Evolutionary conservation across 495 filamentous ascomycete species (phyloP), one percentile per base, ranked within the genome.

Genomic region (Neurospora sp.): DNA sequence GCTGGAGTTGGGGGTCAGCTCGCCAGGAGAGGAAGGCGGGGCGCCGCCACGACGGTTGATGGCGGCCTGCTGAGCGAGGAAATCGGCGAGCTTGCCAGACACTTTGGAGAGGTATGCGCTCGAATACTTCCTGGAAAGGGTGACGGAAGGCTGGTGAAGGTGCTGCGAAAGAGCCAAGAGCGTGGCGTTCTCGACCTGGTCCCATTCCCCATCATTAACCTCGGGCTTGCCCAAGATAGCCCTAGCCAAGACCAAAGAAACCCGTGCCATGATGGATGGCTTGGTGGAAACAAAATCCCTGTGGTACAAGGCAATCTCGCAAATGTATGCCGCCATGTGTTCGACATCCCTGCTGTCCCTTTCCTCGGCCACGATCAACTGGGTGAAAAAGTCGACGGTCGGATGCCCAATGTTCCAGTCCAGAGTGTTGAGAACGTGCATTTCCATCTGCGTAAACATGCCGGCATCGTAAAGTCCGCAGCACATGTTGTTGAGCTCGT

Each of bases 371-470:
- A 92, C 82, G 36, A 90, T 89, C 73, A 97, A 80, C 76, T 97
- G 91, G 48, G 97, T 86, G 83, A 98, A 99, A 79, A 88, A 91
- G 80, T 98, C 94, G 71, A 97, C 92, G 39, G 96, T 98, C 1
- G 96, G 94, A 85, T 97, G 94, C 48, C 96, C 96, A 76, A 99
- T 91, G 76, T 91, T 89, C 96, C 96, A 99, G 74, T 93, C 92
- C 73, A 99, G 87, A n/a, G 96, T 98, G 83, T 97, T 94, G 76
- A 99, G 87, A 11, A 99, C 96, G 82, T 99, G 96, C 95, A 97
- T 98, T 82, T 99, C 96, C 96, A 99, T 98, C 83, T 99, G 96
- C 19, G 93, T 94, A 84, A 99, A 99, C 96, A 99, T 98, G 80
- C 97, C 96, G 17, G 97, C 94, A 80, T 99, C 96, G 81, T 99